Base-by-base conservation (phyloP, 441 rosid genomes). In the Eruca vesicaria region DNA sequence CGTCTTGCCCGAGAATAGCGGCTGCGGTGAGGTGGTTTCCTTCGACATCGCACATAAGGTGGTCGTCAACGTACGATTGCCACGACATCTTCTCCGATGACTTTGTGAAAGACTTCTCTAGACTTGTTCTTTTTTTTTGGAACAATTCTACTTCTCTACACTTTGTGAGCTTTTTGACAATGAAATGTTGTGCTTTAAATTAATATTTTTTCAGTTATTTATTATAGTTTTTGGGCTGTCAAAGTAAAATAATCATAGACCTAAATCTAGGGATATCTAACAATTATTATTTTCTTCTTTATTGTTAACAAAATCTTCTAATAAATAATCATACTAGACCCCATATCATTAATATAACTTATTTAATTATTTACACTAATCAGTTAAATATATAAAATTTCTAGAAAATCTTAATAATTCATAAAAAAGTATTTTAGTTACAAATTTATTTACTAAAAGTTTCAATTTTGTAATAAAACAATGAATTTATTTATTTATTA, bases 11-110 rank as follows among this genome's bases (percentile, higher is more conserved):
- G 43, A 67, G 33, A 20, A 74, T 74, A 3, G 78, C 78, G 35
- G 78, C 78, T 31, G 78, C 35, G 4, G 68, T 20, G 68, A 74
- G 78, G 18, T 48, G 29, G 38, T 67, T 66, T 62, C 78, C 78
- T 45, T 74, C 78, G 7, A 74, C 72, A 3, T 74, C 78, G 78
- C 78, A 74, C 78, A 74, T 74, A n/a, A 74, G 66, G 60, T 74
- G 78, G 16, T 74, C 78, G 50, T 74, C 72, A 4, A 74, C 78
- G 61, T 74, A 74, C 1, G 72, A 16, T 66, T 74, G 77, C 77
- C 77, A 73, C 71, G 77, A 73, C 77, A 73, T 73, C 63, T 64
- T 73, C 64, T 38, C 41, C 43, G 41, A 33, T 28, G 57, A 59
- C 58, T 18, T 69, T 0, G 64, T 62, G 50, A 48, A 69, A 36